phyloP scores from a whole-genome alignment of 495 filamentous ascomycete species.

The Xylaria flabelliformis region DNA sequence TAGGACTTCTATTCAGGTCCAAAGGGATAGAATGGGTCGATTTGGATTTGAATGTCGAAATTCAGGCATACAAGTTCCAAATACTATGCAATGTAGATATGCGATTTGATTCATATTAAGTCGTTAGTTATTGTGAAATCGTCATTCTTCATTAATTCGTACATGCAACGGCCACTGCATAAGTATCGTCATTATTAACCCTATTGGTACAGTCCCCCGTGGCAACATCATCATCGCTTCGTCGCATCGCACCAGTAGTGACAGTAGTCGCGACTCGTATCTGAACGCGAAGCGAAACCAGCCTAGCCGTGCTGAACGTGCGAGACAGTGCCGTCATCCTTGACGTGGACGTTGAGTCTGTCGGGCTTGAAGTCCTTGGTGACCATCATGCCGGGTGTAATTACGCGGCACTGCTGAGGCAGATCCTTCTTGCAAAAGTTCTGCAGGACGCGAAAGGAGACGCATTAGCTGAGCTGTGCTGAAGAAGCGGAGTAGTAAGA shows the following conservation, averaged over 20 bases:
- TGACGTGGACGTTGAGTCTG: slow-evolving; percentile 76
- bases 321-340: slow-evolving; percentile 73
- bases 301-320: slow-evolving; percentile 67
- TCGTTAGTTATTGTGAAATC: neutral
- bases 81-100: neutral
- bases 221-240: neutral
- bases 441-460: slow-evolving; percentile 44
- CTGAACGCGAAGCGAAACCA: neutral
- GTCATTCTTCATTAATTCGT: slow-evolving; percentile 26
- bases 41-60: neutral
- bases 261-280: neutral
- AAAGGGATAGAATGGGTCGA: neutral
- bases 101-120: neutral
- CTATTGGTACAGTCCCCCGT: neutral
- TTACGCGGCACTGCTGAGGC: slow-evolving; percentile 69
- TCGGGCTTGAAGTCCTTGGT: slow-evolving; percentile 52
- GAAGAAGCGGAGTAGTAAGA: neutral
- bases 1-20: neutral
- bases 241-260: neutral
- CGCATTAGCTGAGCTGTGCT: slow-evolving; percentile 25
- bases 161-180: neutral
- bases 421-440: slow-evolving; percentile 78
- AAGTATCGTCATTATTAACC: neutral
- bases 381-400: slow-evolving; percentile 64
- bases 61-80: neutral